Evolutionary conservation across 805 yeast genomes (phyloP).

Genomic region (Maudiozyma serrabonitensis): DNA sequence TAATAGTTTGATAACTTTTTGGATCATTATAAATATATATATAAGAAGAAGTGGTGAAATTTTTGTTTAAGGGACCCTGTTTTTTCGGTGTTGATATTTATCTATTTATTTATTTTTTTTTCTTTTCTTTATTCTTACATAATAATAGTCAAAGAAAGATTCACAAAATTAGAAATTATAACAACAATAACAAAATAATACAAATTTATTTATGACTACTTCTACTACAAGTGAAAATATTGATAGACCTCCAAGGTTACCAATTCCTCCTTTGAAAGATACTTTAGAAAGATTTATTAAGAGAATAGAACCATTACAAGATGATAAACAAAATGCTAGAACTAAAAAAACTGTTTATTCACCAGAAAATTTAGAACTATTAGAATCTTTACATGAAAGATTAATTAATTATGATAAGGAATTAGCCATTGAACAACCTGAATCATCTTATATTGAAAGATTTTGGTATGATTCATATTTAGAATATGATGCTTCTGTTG

Average conservation of each 20-base stretch:
- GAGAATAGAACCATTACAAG: conserved; percentile 72
- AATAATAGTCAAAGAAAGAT: too few relatives aligned
- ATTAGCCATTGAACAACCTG: conserved; percentile 48
- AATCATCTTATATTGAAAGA: conserved; percentile 81
- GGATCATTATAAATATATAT: too few relatives aligned
- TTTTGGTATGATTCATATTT: conserved; percentile 91
- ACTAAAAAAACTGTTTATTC: conserved; percentile 42
- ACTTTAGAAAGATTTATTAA: conserved; percentile 59
- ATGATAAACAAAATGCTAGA: conserved; percentile 53
- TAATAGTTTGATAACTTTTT: too few relatives aligned
- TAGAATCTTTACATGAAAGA: conserved; percentile 41
- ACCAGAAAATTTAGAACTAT: conserved; percentile 30
- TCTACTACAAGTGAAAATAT: background rate
- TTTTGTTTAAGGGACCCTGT: too few relatives aligned
- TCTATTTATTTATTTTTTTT: too few relatives aligned
- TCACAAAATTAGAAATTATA: background rate
- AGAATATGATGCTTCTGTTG: conserved; percentile 82
- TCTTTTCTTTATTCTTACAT: background rate
- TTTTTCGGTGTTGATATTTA: too few relatives aligned
- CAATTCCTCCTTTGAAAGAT: conserved; percentile 66
- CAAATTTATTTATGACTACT: background rate
- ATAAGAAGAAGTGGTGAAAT: too few relatives aligned
- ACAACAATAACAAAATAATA: background rate
- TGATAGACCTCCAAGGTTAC: conserved; percentile 33
- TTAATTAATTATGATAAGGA: conserved; percentile 54